A percentile compares a stretch with the other conserved stretches of the same genome.
These are phyloP conservation scores for Fraxinus latifolia DNA, from an alignment of 305 asterid species.

Conservation along the genomic window DNA sequence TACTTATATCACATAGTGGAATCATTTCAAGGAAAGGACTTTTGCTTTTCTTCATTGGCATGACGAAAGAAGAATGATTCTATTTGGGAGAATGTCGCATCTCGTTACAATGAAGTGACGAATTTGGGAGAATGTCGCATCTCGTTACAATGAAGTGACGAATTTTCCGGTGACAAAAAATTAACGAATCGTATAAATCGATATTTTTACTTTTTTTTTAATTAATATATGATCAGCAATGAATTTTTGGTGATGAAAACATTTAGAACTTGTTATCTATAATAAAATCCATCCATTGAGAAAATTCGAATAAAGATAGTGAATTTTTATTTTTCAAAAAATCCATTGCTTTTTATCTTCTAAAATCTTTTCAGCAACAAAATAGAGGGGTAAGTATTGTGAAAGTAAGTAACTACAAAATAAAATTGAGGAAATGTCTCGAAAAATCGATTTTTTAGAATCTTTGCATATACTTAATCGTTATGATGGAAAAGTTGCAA, in stretches of 20 bases:
- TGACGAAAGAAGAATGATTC: background rate
- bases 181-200: background rate
- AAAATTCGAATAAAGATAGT: background rate
- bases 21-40: background rate
- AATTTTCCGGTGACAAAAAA: background rate
- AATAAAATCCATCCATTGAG: background rate
- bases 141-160: background rate
- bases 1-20: background rate
- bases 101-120: background rate
- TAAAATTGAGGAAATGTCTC: background rate
- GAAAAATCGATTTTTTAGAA: background rate
- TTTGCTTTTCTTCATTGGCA: background rate
- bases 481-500: background rate
- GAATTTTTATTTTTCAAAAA: background rate
- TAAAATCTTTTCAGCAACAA: background rate
- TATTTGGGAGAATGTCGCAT: background rate
- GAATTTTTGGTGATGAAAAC: background rate
- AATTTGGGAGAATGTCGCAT: background rate
- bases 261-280: too few species aligned
- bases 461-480: background rate
- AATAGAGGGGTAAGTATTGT: background rate
- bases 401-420: background rate
- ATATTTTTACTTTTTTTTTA: too few species aligned
- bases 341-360: background rate
- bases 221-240: background rate